Conservation (phyloP, 2,329 filamentous ascomycete genomes). For the Dothistroma pini region DNA sequence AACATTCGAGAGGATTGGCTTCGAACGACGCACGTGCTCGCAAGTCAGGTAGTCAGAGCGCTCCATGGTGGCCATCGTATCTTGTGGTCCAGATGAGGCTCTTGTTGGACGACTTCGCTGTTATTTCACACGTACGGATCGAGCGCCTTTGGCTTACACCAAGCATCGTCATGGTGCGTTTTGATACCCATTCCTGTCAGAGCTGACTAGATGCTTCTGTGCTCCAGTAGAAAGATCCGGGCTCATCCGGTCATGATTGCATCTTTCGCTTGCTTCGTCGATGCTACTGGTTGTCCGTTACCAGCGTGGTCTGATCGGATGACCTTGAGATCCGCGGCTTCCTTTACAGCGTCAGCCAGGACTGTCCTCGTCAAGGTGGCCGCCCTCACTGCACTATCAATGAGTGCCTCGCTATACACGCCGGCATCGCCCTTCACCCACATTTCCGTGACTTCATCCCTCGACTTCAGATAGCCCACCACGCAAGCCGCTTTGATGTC, state of each 20-base stretch:
- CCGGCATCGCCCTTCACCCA: constrained; percentile 79
- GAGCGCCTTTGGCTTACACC: neutral
- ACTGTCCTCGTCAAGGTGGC: constrained; percentile 58
- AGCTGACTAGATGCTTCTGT: neutral
- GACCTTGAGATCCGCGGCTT: constrained; percentile 47
- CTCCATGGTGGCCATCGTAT: neutral
- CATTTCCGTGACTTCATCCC: constrained; percentile 89
- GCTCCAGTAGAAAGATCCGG: neutral
- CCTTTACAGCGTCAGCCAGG: constrained; percentile 58
- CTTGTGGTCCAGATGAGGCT: neutral
- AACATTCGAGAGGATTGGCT: too few species aligned
- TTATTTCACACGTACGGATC: neutral
- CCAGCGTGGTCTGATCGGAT: neutral
- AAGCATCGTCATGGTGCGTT: neutral
- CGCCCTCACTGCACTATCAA: constrained; percentile 62
- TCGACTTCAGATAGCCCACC: constrained; percentile 78
- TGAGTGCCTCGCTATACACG: constrained; percentile 49
- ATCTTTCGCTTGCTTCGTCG: constrained; percentile 21
- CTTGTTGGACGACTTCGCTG: too few species aligned
- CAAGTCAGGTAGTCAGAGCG: neutral
- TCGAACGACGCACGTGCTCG: neutral
- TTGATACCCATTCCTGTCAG: neutral
- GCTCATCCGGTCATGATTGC: constrained; percentile 32
- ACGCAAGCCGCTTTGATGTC: constrained; percentile 79
- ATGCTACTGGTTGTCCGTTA: constrained; percentile 13